Evolutionary conservation across 306 rosid genomes (phyloP).

Genomic region (Alnus glutinosa): DNA sequence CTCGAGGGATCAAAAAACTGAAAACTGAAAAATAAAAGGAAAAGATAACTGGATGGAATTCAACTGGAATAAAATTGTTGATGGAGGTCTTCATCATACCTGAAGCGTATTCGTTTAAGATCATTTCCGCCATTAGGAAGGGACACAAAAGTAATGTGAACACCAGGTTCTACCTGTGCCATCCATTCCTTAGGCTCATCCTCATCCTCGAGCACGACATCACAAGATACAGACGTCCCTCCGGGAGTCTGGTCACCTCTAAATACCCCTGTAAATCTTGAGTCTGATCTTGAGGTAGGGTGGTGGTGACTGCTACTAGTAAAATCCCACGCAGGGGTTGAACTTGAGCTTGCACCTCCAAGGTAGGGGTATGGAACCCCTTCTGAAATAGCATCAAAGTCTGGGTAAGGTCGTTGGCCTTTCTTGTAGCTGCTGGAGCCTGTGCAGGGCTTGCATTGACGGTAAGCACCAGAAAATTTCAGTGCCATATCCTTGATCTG

Average conservation of each 20-base stretch:
- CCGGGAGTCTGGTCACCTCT: conserved; percentile 57
- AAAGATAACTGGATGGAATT: not conserved
- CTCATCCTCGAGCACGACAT: conserved; percentile 66
- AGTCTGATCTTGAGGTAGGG: conserved; percentile 50
- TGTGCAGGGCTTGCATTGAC: conserved; percentile 72
- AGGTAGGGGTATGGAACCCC: conserved; percentile 77
- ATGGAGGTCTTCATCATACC: conserved; percentile 41
- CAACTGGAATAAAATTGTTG: not conserved
- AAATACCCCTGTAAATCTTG: conserved; percentile 49
- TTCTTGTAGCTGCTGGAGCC: conserved; percentile 62
- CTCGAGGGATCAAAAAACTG: too few relatives aligned
- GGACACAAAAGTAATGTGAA: conserved; percentile 75
- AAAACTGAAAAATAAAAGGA: too few relatives aligned
- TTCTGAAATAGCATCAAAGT: conserved; percentile 72
- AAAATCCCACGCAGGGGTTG: conserved; percentile 89
- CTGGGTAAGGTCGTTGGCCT: conserved; percentile 70
- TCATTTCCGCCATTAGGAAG: conserved; percentile 93
- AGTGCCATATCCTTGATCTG: conserved; percentile 92
- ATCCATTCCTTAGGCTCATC: conserved; percentile 79
- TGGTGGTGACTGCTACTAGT: conserved; percentile 50
- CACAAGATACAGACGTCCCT: conserved; percentile 44
- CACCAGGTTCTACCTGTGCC: conserved; percentile 98
- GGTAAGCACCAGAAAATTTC: conserved; percentile 72
- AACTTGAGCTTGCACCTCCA: conserved; percentile 80
- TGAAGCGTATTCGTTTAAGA: conserved; percentile 82